Evolutionary conservation across 169 alveolate species (phyloP).

Genomic region (Toxoplasma gondii): DNA sequence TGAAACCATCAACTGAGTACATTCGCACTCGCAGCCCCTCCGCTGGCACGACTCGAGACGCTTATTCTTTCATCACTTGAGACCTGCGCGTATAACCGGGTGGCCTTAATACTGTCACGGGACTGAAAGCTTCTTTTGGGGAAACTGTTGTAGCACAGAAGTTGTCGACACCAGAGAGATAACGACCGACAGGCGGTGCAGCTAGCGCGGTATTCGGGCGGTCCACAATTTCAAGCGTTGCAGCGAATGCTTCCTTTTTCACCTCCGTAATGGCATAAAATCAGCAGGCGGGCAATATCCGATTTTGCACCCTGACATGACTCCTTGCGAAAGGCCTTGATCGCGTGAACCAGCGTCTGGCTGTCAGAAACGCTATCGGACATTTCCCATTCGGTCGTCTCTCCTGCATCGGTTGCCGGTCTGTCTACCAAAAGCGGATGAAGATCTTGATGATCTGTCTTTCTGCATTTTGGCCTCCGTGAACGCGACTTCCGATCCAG

Average conservation of each 20-base stretch:
- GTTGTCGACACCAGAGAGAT: no score
- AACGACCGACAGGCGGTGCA: no score
- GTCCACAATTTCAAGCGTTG: no score
- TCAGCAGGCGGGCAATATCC: slow-evolving; percentile 14
- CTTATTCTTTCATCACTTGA: neutral
- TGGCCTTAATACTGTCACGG: no score
- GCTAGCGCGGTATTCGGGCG: no score
- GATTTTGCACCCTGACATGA: slow-evolving; percentile 4
- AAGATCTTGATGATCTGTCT: neutral
- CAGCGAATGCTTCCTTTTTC: neutral
- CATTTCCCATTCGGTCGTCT: neutral
- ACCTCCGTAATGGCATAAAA: slow-evolving; percentile 12
- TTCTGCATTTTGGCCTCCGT: neutral
- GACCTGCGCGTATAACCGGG: neutral
- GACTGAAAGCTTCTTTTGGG: no score
- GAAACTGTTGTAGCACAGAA: no score
- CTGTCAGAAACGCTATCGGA: neutral
- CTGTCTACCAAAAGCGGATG: no score
- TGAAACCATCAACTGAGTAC: neutral
- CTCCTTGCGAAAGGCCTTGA: neutral
- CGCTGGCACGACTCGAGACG: neutral
- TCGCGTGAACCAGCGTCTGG: neutral
- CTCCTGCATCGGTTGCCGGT: neutral
- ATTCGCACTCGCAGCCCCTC: neutral
- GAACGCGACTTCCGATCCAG: neutral